Base-by-base conservation (phyloP, 805 yeast genomes). In the Candida broadrunensis region DNA sequence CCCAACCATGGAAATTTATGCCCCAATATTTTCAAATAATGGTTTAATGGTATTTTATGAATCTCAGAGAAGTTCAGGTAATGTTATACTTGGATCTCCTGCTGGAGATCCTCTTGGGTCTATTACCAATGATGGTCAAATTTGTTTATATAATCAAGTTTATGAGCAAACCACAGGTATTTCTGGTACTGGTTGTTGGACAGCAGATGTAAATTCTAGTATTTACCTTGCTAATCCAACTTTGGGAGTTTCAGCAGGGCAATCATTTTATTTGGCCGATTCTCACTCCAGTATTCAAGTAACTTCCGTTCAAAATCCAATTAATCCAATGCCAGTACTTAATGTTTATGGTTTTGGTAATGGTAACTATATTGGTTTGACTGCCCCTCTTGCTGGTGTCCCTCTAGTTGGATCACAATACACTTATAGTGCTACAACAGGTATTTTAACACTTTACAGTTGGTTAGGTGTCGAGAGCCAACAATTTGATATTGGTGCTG, bases 131-230 rank as follows among this genome's bases (percentile, higher is more conserved):
- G 23, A 46, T 30, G 64, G 64, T 38, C 47, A 48, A 19, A 54
- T 59, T 36, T 61, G 66, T 49, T 51, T 62, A 33, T 25, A 43
- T 37, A 59, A 55, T 32, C 44, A 49, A 23, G 36, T 37, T 2
- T 61, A 53, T 42, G 36, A 38, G n/a, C 66, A 60, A 45, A 42
- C 51, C 1, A 48, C 58, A 13, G 33, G 32, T 17, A 48, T 62
- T 30, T 8, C 18, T 2, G 67, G 67, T 19, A 19, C 44, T n/a
- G 68, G 68, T 23, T 62, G 68, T 51, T 45, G 59, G 16, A 45
- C 37, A 36, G 50, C 51, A 16, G 56, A 44, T 13, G 39, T 5
- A 4, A 32, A 44, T 19, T 33, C 51, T n/a, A 37, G 42, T 19
- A 38, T 44, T n/a, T 38, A 19, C 24, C 16, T 49, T 36, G 36